Evolutionary conservation across 106 monocot species (phyloP).

Genomic region (Hemerocallis citrina): DNA sequence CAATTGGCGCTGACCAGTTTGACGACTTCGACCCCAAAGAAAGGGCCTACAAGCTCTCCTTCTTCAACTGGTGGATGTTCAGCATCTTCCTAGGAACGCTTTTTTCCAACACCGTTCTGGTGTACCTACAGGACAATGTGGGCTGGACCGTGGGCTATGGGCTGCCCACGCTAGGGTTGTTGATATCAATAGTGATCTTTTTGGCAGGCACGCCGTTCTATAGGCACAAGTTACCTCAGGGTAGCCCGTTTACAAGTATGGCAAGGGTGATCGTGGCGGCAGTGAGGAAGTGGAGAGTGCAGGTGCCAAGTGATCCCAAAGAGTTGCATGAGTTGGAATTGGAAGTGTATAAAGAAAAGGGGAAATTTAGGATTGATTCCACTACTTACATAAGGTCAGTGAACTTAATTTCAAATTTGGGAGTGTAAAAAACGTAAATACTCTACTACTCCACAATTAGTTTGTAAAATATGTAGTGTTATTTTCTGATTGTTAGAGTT

Average conservation of each 20-base stretch:
- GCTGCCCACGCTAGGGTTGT: conserved; percentile 15
- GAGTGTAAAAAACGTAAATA: too few species aligned
- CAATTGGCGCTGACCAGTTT: conserved; percentile 35
- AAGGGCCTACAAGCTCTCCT: conserved; percentile 29
- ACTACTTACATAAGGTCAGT: conserved; percentile 20
- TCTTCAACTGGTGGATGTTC: conserved; percentile 47
- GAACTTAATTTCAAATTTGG: neutral
- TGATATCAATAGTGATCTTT: conserved; percentile 19
- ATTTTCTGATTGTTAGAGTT: neutral
- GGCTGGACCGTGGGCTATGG: conserved; percentile 30
- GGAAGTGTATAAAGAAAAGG: conserved; percentile 12
- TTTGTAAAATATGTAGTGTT: neutral
- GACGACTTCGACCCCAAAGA: conserved; percentile 29
- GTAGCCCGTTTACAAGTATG: conserved; percentile 27
- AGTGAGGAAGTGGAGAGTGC: conserved; percentile 8
- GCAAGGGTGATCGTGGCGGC: conserved; percentile 23
- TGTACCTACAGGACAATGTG: conserved; percentile 26
- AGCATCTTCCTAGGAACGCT: conserved; percentile 27
- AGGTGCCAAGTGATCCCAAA: conserved; percentile 7
- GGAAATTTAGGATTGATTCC: conserved; percentile 13
- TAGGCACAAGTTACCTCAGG: conserved; percentile 25
- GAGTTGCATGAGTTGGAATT: conserved; percentile 25
- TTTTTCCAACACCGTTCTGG: conserved; percentile 21
- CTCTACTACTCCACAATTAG: neutral
- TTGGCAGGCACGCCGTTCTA: conserved; percentile 22